Evolutionary conservation across 108 stramenopile genomes (phyloP).

Genomic region (Aurantiochytrium sp.): DNA sequence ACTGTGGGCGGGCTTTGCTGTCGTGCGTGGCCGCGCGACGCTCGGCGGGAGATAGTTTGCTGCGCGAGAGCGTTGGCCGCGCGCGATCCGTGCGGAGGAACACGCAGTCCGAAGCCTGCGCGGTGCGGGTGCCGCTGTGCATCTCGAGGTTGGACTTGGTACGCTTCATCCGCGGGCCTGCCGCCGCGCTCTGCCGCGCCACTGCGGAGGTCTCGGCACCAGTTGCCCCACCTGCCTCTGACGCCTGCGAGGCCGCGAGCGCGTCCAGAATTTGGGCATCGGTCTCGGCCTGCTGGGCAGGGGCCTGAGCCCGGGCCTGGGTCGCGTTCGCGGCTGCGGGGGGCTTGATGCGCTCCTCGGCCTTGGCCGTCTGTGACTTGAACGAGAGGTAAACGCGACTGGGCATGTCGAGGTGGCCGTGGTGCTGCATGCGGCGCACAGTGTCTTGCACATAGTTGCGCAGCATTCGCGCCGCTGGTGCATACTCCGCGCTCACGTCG

Average conservation of each 20-base stretch:
- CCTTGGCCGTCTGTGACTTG: slow-evolving; percentile 10
- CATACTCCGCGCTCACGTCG: background rate
- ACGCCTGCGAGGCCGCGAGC: too few relatives aligned
- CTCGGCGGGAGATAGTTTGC: background rate
- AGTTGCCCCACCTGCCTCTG: too few relatives aligned
- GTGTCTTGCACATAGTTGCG: background rate
- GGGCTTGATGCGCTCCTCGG: background rate
- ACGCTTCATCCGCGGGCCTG: background rate
- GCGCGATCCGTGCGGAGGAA: background rate
- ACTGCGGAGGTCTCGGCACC: too few relatives aligned
- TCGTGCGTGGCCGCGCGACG: background rate
- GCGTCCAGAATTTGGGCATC: too few relatives aligned
- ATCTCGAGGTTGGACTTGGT: background rate
- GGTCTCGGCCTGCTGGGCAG: too few relatives aligned
- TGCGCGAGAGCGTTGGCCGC: background rate
- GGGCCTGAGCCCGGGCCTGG: too few relatives aligned
- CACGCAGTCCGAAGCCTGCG: background rate
- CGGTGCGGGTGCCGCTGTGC: background rate
- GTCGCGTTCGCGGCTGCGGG: too few relatives aligned
- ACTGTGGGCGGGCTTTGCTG: background rate
- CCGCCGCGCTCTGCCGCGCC: too few relatives aligned
- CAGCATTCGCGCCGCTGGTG: background rate
- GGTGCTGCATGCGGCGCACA: background rate
- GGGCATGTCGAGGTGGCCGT: background rate
- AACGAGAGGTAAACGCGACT: background rate